Percentiles rank a stretch among this genome's conserved stretches.
Conservation (phyloP, 2,329 filamentous ascomycete species). For the Stachybotrys elegans region DNA sequence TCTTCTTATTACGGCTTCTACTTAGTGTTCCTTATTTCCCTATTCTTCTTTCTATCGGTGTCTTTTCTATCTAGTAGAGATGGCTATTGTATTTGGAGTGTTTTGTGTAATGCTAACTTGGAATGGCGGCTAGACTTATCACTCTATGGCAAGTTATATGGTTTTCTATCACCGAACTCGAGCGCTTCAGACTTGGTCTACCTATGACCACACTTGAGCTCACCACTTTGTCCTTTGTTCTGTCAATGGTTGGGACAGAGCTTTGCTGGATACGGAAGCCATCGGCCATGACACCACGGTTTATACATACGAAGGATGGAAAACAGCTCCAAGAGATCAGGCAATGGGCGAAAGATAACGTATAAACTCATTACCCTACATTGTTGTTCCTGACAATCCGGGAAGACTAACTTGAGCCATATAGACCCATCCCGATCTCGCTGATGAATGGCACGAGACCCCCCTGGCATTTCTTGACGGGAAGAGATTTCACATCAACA, state of each 20-base stretch:
- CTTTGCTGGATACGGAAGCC: constrained; percentile 17
- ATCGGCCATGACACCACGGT: constrained; percentile 6
- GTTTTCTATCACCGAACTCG: constrained; percentile 16
- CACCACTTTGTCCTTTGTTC: constrained; percentile 18
- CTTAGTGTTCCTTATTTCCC: too few relatives aligned
- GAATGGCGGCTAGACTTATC: constrained; percentile 15
- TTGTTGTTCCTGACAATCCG: not conserved
- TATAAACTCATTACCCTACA: not conserved
- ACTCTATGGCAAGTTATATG: constrained; percentile 17
- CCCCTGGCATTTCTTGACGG: constrained; percentile 26
- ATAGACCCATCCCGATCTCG: constrained; percentile 17
- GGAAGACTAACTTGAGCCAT: not conserved
- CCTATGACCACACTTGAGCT: constrained; percentile 21
- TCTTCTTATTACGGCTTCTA: too few relatives aligned
- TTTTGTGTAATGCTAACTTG: too few relatives aligned
- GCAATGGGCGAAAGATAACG: not conserved
- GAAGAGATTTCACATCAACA: constrained; percentile 10
- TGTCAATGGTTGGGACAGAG: constrained; percentile 15
- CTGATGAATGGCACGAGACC: constrained; percentile 19
- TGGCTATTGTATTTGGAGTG: too few relatives aligned
- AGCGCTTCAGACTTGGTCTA: constrained; percentile 10
- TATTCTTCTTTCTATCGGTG: too few relatives aligned
- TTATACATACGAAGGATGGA: constrained; percentile 5
- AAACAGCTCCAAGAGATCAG: constrained; percentile 10
- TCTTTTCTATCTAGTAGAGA: too few relatives aligned